phyloP scores from a whole-genome alignment of 2,329 filamentous ascomycete species.

The Chaetomium sp. region DNA sequence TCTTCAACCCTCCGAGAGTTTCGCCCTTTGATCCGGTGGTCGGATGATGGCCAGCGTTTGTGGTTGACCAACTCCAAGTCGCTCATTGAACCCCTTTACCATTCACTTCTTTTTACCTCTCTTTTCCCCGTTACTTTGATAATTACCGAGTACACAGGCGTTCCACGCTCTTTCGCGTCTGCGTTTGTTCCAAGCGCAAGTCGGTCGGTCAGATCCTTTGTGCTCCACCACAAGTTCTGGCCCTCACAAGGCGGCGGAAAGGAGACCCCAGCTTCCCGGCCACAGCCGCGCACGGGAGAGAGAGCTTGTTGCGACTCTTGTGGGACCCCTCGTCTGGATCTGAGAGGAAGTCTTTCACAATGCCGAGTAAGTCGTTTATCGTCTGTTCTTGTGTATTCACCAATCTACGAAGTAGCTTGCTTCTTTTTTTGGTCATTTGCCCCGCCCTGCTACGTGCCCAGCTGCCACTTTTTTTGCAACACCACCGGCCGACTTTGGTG shows the following conservation, averaged over 20 bases:
- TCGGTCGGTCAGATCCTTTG: background rate
- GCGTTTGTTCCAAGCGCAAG: background rate
- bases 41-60: slow-evolving; percentile 25
- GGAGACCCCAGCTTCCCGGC: slow-evolving; percentile 13
- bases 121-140: background rate
- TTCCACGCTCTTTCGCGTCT: background rate
- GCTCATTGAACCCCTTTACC: slow-evolving; percentile 18
- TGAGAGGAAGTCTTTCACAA: slow-evolving; percentile 15
- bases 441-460: background rate
- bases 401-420: too few species aligned
- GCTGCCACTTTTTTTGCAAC: slow-evolving; percentile 1
- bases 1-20: slow-evolving; percentile 5
- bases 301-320: slow-evolving; percentile 15
- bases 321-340: slow-evolving; percentile 16
- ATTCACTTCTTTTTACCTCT: slow-evolving; percentile 12
- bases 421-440: slow-evolving; percentile 3
- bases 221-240: slow-evolving; percentile 12
- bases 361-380: slow-evolving; percentile 22
- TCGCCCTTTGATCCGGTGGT: slow-evolving; percentile 16
- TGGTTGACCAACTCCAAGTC: slow-evolving; percentile 27
- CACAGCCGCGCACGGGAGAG: slow-evolving; percentile 7
- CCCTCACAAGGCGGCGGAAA: slow-evolving; percentile 9
- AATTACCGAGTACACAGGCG: background rate
- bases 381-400: slow-evolving; percentile 4
- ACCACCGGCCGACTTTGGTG: background rate